Base-by-base conservation (phyloP, 257 asterid genomes). In the Nicotiana attenuata region DNA sequence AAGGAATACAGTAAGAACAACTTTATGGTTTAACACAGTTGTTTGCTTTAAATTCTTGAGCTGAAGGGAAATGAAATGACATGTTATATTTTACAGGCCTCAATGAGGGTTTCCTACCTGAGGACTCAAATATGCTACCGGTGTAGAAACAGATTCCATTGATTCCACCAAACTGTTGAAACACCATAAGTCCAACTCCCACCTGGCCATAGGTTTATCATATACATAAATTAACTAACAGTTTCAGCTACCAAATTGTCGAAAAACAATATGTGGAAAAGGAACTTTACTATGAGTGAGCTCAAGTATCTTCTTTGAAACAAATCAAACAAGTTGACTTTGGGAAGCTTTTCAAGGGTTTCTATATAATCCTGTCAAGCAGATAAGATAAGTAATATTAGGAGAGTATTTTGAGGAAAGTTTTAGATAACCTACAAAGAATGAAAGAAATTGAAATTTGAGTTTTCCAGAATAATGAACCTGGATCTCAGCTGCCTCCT, bases 121-220 rank as follows among this genome's bases (percentile, higher is more conserved):
- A 65, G 26, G 96, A 80, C 86, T 94, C 97, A 81, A 96, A 96
- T 82, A 96, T 94, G 66, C 98, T 94, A 87, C 97, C 91, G 15
- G 97, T 89, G 86, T 96, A 96, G 90, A 94, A 96, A 85, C 94
- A 89, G 41, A 96, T 59, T 83, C 99, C 98, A 85, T 94, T 96
- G 80, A 94, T 96, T 80, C 99, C 98, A 77, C 98, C 98, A 81
- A 96, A 89, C 78, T 96, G 99, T 84, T 96, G 99, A 85, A 91
- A 89, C 53, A 94, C 93, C 97, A 96, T 96, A 16, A 96, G 95
- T 10, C 99, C 99, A 22, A 96, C 94, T 84, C 97, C 99, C 69
- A 95, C 91, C 98, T 95, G 91, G 14, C 26, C 73, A 80, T 13
- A n/a, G n/a, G 35, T 41, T 66, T 65, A 29, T 3, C 19, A 7